These are phyloP conservation scores for Monosporascus ibericus DNA, from an alignment of 2,329 filamentous ascomycete genomes.

Conservation along the genomic window DNA sequence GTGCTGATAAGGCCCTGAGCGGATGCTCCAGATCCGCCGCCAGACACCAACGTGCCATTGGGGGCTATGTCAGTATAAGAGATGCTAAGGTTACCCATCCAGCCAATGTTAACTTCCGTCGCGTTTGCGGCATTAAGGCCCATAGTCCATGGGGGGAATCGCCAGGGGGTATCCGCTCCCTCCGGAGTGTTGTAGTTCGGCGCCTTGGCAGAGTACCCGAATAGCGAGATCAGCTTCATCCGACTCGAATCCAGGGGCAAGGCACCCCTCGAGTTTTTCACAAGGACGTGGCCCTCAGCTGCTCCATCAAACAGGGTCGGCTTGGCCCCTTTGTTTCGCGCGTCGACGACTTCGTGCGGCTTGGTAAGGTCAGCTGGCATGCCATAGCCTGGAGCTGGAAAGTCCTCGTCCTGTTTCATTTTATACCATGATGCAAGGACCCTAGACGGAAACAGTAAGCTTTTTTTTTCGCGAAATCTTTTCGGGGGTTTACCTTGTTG, in stretches of 20 bases:
- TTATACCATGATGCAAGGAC: conserved; percentile 34
- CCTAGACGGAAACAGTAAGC: conserved; percentile 1
- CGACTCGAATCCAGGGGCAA: conserved; percentile 36
- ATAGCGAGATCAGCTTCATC: conserved; percentile 41
- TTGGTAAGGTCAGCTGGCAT: conserved; percentile 27
- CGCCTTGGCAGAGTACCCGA: conserved; percentile 35
- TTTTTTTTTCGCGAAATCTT: conserved; percentile 28
- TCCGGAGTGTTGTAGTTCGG: conserved; percentile 28
- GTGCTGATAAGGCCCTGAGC: conserved; percentile 29
- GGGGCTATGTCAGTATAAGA: conserved; percentile 19
- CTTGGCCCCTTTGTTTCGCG: conserved; percentile 26
- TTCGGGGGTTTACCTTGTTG: conserved; percentile 32
- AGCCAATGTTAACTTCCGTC: conserved; percentile 8
- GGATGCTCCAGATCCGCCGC: conserved; percentile 33
- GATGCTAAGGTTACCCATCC: conserved; percentile 15
- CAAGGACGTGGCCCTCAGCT: conserved; percentile 27
- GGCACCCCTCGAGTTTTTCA: conserved; percentile 40
- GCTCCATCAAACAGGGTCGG: conserved; percentile 28
- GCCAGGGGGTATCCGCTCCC: conserved; percentile 36
- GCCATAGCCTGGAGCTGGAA: conserved; percentile 24
- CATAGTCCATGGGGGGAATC: conserved; percentile 9
- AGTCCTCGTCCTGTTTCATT: conserved; percentile 27
- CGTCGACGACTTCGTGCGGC: conserved; percentile 34
- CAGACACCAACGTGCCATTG: conserved; percentile 32
- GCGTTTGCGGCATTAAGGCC: conserved; percentile 9